A percentile compares a stretch with the other conserved stretches of the same genome.
Conservation (phyloP, 257 asterid species). For the Haberlea rhodopensis region DNA sequence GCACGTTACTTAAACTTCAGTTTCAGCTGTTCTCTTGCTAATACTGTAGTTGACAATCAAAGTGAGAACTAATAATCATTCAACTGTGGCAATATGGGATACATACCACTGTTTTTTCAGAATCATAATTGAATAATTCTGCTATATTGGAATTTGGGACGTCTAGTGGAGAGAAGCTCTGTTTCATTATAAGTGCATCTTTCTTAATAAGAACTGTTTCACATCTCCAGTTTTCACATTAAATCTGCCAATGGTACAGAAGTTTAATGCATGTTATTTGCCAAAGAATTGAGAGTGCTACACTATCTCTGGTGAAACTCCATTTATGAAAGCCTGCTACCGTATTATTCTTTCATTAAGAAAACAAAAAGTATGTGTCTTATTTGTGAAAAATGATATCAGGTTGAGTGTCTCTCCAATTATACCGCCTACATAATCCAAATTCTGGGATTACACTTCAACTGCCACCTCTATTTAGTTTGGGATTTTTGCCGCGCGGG, state of each 20-base stretch:
- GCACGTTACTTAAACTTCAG: constrained; percentile 84
- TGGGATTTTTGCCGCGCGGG: background rate
- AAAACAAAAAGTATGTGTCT: background rate
- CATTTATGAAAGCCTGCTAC: constrained; percentile 1
- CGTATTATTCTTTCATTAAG: no score
- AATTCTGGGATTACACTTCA: constrained; percentile 16
- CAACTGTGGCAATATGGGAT: constrained; percentile 10
- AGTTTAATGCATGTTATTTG: constrained; percentile 7
- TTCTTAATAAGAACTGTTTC: background rate
- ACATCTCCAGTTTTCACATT: background rate
- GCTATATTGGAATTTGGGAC: constrained; percentile 12
- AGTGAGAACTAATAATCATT: constrained; percentile 37
- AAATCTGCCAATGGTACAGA: background rate
- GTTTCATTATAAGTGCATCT: constrained; percentile 14
- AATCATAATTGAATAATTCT: background rate
- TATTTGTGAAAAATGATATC: background rate
- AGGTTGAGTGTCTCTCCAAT: background rate
- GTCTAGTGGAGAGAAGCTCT: constrained; percentile 4
- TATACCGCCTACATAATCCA: constrained; percentile 3
- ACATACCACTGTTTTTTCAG: constrained; percentile 21
- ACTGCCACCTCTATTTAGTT: constrained; percentile 9
- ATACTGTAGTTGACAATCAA: constrained; percentile 81
- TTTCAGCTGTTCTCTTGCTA: constrained; percentile 87
- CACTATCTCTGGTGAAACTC: constrained; percentile 13
- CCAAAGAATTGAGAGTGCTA: background rate